Percentiles rank a stretch among this genome's conserved stretches.
Conservation (phyloP, 2,329 filamentous ascomycete genomes). For the Kalmusia sp. region DNA sequence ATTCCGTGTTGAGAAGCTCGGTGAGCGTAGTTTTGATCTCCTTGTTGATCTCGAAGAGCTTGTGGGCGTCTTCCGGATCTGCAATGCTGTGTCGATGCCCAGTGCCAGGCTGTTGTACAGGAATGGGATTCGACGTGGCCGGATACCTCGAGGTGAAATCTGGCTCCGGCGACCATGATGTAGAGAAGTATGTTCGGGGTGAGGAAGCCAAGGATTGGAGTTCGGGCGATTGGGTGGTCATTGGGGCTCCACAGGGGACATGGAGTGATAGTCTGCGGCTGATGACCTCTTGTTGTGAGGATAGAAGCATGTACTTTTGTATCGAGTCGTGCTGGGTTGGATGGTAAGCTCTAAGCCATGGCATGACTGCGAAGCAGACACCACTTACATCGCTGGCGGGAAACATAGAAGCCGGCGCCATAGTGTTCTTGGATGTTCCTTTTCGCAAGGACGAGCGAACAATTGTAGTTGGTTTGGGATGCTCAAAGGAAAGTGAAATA, state of each 20-base stretch:
- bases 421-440: not conserved
- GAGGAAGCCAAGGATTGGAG: slow-evolving; percentile 44
- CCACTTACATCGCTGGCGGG: slow-evolving; percentile 30
- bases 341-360: slow-evolving; percentile 17
- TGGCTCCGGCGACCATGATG: slow-evolving; percentile 20
- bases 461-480: not conserved
- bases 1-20: slow-evolving; percentile 61
- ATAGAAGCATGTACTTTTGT: slow-evolving; percentile 50
- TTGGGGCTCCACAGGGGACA: slow-evolving; percentile 39
- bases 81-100: slow-evolving; percentile 30
- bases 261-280: slow-evolving; percentile 49
- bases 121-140: slow-evolving; percentile 31
- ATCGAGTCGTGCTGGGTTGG: slow-evolving; percentile 35
- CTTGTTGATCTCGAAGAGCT: slow-evolving; percentile 58
- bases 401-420: slow-evolving; percentile 27
- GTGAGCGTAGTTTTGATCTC: slow-evolving; percentile 63
- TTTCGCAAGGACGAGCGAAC: too few relatives aligned
- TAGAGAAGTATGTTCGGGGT: slow-evolving; percentile 23
- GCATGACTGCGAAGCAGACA: not conserved
- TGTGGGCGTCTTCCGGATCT: slow-evolving; percentile 50
- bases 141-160: slow-evolving; percentile 32
- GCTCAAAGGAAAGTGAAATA: not conserved
- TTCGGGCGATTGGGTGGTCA: slow-evolving; percentile 44
- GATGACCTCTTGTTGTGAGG: slow-evolving; percentile 49
- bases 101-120: slow-evolving; percentile 22